These are phyloP conservation scores for Lactuca saligna DNA, from an alignment of 129 eudicot genomes.

Conservation along the genomic window DNA sequence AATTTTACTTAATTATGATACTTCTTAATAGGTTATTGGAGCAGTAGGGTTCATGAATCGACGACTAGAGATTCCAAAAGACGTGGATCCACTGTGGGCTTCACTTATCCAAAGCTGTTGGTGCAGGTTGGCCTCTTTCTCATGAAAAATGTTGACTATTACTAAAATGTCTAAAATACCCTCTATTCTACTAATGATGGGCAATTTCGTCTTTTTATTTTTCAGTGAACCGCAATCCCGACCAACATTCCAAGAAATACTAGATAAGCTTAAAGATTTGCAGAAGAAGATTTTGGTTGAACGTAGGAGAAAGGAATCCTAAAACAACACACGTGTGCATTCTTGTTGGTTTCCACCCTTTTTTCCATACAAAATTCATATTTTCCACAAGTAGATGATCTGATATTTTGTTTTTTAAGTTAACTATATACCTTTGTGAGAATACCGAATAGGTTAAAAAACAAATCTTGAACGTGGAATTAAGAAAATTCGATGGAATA, in stretches of 20 bases:
- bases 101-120: conserved; percentile 77
- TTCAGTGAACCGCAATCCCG: conserved; percentile 64
- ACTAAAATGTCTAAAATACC: background rate
- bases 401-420: no score
- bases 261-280: conserved; percentile 57
- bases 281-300: conserved; percentile 46
- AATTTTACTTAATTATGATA: background rate
- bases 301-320: conserved; percentile 42
- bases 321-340: background rate
- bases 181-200: background rate
- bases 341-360: conserved; percentile 2
- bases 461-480: background rate
- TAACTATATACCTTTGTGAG: background rate
- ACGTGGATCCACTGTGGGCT: conserved; percentile 74
- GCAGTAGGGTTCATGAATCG: conserved; percentile 86
- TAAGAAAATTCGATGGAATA: background rate
- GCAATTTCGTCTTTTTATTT: background rate
- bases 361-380: background rate
- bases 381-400: background rate
- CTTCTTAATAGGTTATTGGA: conserved; percentile 64
- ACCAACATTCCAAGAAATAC: conserved; percentile 71
- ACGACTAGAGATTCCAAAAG: conserved; percentile 68
- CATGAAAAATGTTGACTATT: background rate
- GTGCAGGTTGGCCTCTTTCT: conserved; percentile 48
- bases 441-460: background rate